Evolutionary conservation across 768 basidiomycete genomes (phyloP), one percentile per base, ranked within the genome.

Genomic region (Hortiboletus flavorubellus): DNA sequence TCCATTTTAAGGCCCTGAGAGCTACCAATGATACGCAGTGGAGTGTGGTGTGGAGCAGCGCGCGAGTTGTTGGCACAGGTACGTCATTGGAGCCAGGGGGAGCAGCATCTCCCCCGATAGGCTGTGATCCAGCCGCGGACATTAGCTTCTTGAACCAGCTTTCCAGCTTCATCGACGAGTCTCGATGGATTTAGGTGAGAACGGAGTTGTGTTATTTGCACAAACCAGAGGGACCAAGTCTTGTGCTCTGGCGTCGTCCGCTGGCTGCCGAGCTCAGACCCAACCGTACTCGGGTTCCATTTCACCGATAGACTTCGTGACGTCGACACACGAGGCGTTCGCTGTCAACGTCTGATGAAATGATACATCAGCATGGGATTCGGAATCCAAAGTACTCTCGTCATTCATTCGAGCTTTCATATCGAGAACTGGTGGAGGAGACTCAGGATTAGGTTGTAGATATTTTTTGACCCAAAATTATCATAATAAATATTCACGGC

Each of bases 41-140:
- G 51, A 63, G 59, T 51, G 53, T n/a, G 52, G 47, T 18, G 59
- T 52, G 56, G 58, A 68, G 63, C 52, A 57, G 33, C 26, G 46
- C n/a, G 23, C 50, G 52, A 52, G 45, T 50, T 33, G 46, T 35
- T 29, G 53, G 16, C 23, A 37, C n/a, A n/a, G 53, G 31, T 61
- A 55, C 60, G 62, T 68, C 66, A 64, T 62, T 59, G 57, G 66
- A 60, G 61, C 50, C 23, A 34, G 50, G 33, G 35, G 34, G 34
- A 56, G 34, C 43, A 40, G 4, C 42, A 18, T 65, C 44, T 30
- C 9, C 21, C 29, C 31, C n/a, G 15, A 43, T 37, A 37, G 31
- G 49, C 23, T 48, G 37, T 35, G 12, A 21, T 16, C 49, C 37
- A 33, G 30, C 38, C 50, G 30, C 51, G 40, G 61, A 61, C 18